Evolutionary conservation across 768 basidiomycete genomes (phyloP).

Genomic region (Favolaschia claudopus): DNA sequence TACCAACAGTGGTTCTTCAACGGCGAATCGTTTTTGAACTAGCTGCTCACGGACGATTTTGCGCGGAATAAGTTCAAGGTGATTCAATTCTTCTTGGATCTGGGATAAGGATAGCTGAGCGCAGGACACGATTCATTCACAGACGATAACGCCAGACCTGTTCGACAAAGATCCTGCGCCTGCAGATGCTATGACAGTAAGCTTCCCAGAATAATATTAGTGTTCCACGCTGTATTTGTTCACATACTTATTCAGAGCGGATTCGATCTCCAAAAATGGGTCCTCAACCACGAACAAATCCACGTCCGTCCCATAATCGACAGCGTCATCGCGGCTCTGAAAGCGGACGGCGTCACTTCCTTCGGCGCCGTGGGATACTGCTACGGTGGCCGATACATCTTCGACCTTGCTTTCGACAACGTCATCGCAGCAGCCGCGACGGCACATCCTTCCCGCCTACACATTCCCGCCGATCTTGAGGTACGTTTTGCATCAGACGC

Average conservation of each 20-base stretch:
- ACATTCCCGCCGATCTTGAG: conserved; percentile 38
- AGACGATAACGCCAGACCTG: conserved; percentile 51
- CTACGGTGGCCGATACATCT: conserved; percentile 31
- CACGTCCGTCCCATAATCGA: conserved; percentile 31
- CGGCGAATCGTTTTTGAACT: no score
- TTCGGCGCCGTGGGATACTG: conserved; percentile 40
- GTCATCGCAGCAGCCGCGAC: conserved; percentile 28
- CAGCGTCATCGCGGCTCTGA: conserved; percentile 26
- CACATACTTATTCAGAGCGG: no score
- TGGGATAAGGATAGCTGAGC: not conserved
- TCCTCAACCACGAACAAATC: not conserved
- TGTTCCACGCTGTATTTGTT: no score
- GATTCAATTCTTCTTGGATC: not conserved
- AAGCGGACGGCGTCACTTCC: conserved; percentile 31
- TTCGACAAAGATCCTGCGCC: conserved; percentile 49
- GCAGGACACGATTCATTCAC: not conserved
- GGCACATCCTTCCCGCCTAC: conserved; percentile 38
- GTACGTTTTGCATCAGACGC: not conserved
- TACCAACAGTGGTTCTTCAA: not conserved
- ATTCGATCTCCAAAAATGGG: not conserved
- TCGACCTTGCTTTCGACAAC: conserved; percentile 34
- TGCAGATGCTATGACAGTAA: conserved; percentile 40
- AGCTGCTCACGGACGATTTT: conserved; percentile 22
- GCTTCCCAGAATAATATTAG: not conserved
- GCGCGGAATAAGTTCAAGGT: not conserved